Evolutionary conservation across 1,284 basidiomycete species (phyloP), one percentile per base, ranked within the genome.

Genomic region (Cutaneotrichosporon sp.): DNA sequence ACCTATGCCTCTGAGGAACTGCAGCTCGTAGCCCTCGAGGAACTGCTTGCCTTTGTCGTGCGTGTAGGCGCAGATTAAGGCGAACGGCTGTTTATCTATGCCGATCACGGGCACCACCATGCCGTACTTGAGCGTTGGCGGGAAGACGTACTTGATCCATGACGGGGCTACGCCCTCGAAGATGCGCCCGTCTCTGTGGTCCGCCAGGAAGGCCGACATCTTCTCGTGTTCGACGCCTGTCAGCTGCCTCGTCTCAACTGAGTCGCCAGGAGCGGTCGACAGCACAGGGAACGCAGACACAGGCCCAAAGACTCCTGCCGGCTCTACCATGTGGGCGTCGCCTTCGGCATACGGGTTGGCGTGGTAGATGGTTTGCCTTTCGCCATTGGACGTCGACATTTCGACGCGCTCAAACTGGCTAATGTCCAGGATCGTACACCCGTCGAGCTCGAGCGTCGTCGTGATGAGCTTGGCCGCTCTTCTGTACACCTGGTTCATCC

Each of bases 101-200:
- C 95, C 95, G 79, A 92, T 95, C 57, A 97, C 90, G 1, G 94
- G 95, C 21, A 96, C 91, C 60, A 87, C 90, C 71, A 96, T 84
- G 10, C 90, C 90, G 80, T 92, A 94, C 71, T 92, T 89, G 69
- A 93, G 88, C 61, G 86, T 86, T 1, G 86, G 84, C 0, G 91
- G 91, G 70, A 95, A 83, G 75, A 93, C 89, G 9, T 89, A 86
- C 62, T 89, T 84, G 72, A 94, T 87, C 72, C 88, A 88, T 13
- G 84, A 82, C 7, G 91, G 92, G 10, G 91, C 84, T 66, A 92
- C 86, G 22, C 89, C 88, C 75, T 95, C 92, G 61, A 88, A 92
- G 50, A 93, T 87, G 77, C 88, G 88, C 4, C 92, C 92, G 66
- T 94, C 90, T 0, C 90, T 90, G 74, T 88, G 84, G 69, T 87